phyloP scores from a whole-genome alignment of 2,329 filamentous ascomycete genomes.

The Aureobasidium sp. region DNA sequence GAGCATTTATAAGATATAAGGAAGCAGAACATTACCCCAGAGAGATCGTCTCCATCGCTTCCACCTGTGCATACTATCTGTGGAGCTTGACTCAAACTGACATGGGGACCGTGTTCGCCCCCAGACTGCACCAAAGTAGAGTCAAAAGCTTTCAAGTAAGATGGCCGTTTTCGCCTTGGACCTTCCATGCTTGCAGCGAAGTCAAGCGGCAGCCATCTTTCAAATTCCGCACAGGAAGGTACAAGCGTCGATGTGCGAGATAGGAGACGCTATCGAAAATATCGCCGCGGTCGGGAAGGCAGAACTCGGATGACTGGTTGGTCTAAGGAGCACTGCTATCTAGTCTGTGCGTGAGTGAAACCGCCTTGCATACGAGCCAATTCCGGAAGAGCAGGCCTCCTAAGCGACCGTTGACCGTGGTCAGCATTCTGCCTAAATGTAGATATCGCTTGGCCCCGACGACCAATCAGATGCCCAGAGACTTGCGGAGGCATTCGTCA shows the following conservation, averaged over 20 bases:
- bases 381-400: too few relatives aligned
- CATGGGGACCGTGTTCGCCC: not conserved
- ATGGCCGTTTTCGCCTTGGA: conserved; percentile 9
- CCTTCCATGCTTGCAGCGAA: conserved; percentile 1
- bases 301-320: not conserved
- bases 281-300: not conserved
- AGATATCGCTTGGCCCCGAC: not conserved
- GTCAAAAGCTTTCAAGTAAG: not conserved
- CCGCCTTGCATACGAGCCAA: too few relatives aligned
- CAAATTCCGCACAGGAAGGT: not conserved
- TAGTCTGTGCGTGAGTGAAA: too few relatives aligned
- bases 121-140: not conserved
- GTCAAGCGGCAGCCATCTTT: not conserved
- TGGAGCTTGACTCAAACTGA: not conserved
- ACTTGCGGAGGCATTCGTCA: not conserved
- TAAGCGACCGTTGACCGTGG: not conserved
- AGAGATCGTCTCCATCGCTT: conserved; percentile 8
- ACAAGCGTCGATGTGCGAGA: conserved; percentile 9
- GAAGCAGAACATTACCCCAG: not conserved
- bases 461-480: not conserved
- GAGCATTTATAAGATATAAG: conserved; percentile 7
- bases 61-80: conserved; percentile 10
- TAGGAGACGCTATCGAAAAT: not conserved
- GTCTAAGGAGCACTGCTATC: too few relatives aligned
- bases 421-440: not conserved